A percentile compares a stretch with the other conserved stretches of the same genome.
These are phyloP conservation scores for Talaromyces wortmannii DNA, from an alignment of 495 filamentous ascomycete species.

Conservation along the genomic window DNA sequence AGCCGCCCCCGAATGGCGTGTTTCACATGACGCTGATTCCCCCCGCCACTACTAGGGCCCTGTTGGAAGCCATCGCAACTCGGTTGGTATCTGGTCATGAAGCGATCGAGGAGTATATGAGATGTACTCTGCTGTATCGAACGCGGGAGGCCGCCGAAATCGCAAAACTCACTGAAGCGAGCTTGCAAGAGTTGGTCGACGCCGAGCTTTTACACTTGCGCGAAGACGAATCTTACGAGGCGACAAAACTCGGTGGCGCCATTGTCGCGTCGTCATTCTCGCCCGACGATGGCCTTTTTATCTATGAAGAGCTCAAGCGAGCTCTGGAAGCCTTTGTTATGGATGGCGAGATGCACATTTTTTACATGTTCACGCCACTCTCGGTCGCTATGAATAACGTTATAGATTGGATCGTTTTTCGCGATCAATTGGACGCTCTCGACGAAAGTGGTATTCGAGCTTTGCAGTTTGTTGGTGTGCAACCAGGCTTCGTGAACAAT, in stretches of 20 bases:
- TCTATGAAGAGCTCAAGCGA: conserved; percentile 60
- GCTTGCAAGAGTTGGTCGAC: conserved; percentile 44
- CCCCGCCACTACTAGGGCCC: conserved; percentile 40
- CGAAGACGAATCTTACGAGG: conserved; percentile 43
- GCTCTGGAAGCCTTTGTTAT: conserved; percentile 72
- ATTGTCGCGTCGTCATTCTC: conserved; percentile 67
- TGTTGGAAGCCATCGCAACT: conserved; percentile 70
- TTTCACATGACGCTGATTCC: not conserved
- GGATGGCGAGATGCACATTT: conserved; percentile 79
- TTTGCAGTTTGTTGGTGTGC: conserved; percentile 61
- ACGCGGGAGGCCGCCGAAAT: conserved; percentile 31
- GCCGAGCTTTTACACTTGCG: conserved; percentile 19
- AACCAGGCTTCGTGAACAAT: conserved; percentile 61
- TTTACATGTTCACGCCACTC: conserved; percentile 76
- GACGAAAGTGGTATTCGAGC: conserved; percentile 68
- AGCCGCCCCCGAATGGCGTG: no score
- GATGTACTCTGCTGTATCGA: conserved; percentile 59
- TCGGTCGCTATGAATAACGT: conserved; percentile 34
- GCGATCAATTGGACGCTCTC: conserved; percentile 59
- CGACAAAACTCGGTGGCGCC: conserved; percentile 63
- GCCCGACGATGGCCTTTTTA: conserved; percentile 71
- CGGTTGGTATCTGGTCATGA: conserved; percentile 61
- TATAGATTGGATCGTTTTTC: conserved; percentile 69
- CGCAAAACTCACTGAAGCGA: conserved; percentile 46
- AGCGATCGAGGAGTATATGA: conserved; percentile 65